A percentile compares a stretch with the other conserved stretches of the same genome.
Conservation (phyloP, 2,329 filamentous ascomycete genomes). For the Nothophaeocryptopus gaeumannii region DNA sequence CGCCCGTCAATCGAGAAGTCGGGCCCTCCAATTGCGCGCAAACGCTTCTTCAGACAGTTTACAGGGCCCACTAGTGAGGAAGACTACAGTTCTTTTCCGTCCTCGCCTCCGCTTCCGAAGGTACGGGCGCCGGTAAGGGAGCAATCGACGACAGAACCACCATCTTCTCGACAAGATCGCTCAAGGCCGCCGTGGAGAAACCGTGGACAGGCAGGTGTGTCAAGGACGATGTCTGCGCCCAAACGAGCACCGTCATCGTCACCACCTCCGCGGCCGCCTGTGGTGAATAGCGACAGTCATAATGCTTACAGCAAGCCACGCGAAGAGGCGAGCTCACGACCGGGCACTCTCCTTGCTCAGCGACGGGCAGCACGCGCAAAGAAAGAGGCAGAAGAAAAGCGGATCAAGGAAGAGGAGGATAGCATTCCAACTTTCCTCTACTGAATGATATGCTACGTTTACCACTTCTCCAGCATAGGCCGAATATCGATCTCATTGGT, state of each 20-base stretch:
- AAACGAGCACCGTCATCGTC: not conserved
- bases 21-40: not conserved
- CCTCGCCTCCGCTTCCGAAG: too few species aligned
- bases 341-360: slow-evolving; percentile 22
- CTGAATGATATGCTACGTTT: slow-evolving; percentile 32
- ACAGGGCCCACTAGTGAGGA: not conserved
- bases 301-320: too few species aligned
- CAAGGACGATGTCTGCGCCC: too few species aligned
- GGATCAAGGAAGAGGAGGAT: slow-evolving; percentile 28
- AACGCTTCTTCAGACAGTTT: slow-evolving; percentile 22
- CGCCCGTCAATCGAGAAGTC: slow-evolving; percentile 1
- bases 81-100: too few species aligned
- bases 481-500: slow-evolving; percentile 79
- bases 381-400: slow-evolving; percentile 23
- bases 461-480: slow-evolving; percentile 83
- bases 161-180: too few species aligned
- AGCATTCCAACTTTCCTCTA: slow-evolving; percentile 47
- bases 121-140: too few species aligned
- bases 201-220: too few species aligned
- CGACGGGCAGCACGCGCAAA: slow-evolving; percentile 32
- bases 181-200: too few species aligned
- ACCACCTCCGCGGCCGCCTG: slow-evolving; percentile 4
- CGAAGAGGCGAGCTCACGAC: not conserved
- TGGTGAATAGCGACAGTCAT: not conserved
- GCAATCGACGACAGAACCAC: too few species aligned